Conservation (phyloP, 2,329 filamentous ascomycete genomes). For the Venturia carpophila region DNA sequence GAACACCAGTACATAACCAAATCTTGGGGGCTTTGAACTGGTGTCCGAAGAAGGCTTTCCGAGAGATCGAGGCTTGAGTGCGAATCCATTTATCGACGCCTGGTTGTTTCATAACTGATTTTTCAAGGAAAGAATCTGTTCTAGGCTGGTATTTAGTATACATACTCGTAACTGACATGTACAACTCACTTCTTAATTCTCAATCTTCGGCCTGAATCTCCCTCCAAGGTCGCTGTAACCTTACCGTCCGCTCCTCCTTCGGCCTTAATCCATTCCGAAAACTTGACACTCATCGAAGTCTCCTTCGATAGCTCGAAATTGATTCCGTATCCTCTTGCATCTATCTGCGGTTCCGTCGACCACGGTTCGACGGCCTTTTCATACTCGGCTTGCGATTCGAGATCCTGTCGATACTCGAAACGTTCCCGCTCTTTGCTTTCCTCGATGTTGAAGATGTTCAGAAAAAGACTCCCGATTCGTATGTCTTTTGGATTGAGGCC, state of each 20-base stretch:
- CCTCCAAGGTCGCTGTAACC: conserved; percentile 13
- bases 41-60: conserved; percentile 12
- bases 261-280: conserved; percentile 16
- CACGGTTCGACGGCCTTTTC: neutral
- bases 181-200: conserved; percentile 13
- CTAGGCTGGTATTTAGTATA: conserved; percentile 13
- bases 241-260: conserved; percentile 14
- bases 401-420: conserved; percentile 20
- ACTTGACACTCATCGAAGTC: conserved; percentile 17
- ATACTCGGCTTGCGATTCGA: neutral
- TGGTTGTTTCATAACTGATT: conserved; percentile 19
- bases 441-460: conserved; percentile 20
- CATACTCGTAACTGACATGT: conserved; percentile 1
- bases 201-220: conserved; percentile 18
- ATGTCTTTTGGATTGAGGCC: conserved; percentile 19
- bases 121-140: conserved; percentile 16
- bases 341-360: conserved; percentile 14
- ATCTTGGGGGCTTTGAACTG: conserved; percentile 19
- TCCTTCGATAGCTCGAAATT: conserved; percentile 19
- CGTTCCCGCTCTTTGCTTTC: conserved; percentile 16
- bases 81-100: conserved; percentile 18
- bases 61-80: conserved; percentile 19
- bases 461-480: conserved; percentile 18
- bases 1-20: conserved; percentile 20
- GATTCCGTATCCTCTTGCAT: conserved; percentile 18